A percentile compares a stretch with the other conserved stretches of the same genome.
Conservation (phyloP, 2,329 filamentous ascomycete species). For the Xylariomycetidae sp. region DNA sequence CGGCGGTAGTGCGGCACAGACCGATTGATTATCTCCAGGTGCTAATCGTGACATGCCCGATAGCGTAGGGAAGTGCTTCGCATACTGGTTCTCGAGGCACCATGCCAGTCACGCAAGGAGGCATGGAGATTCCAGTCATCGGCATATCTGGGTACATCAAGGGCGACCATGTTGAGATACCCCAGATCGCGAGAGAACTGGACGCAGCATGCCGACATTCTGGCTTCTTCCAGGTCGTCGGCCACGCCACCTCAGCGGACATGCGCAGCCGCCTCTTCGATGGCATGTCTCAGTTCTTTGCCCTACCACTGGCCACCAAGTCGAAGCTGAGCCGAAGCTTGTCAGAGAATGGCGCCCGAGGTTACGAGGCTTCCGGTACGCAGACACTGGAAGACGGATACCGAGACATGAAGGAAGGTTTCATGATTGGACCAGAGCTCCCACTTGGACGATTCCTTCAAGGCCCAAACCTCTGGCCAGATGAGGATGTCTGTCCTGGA, state of each 20-base stretch:
- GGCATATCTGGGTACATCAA: constrained; percentile 21
- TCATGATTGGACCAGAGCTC: constrained; percentile 25
- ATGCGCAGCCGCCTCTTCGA: constrained; percentile 22
- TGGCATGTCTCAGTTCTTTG: constrained; percentile 22
- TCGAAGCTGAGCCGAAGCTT: constrained; percentile 12
- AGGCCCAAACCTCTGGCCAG: constrained; percentile 27
- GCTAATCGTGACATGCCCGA: no score
- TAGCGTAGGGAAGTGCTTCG: no score
- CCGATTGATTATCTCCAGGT: no score
- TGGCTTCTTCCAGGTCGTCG: constrained; percentile 31
- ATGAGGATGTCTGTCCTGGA: constrained; percentile 16
- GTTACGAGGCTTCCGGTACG: constrained; percentile 21
- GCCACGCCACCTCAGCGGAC: constrained; percentile 23
- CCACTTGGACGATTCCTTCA: constrained; percentile 14
- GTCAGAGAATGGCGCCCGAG: constrained; percentile 18
- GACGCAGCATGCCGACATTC: constrained; percentile 16
- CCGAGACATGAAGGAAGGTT: constrained; percentile 28
- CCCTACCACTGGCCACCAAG: constrained; percentile 25
- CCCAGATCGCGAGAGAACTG: constrained; percentile 7
- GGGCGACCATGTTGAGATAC: constrained; percentile 6
- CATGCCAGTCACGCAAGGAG: no score
- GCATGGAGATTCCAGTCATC: constrained; percentile 22
- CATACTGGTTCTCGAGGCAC: no score
- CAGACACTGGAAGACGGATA: constrained; percentile 18
- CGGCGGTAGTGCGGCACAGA: no score